Evolutionary conservation across 2,329 filamentous ascomycete genomes (phyloP).

Genomic region (Mycosphaerella sp.): DNA sequence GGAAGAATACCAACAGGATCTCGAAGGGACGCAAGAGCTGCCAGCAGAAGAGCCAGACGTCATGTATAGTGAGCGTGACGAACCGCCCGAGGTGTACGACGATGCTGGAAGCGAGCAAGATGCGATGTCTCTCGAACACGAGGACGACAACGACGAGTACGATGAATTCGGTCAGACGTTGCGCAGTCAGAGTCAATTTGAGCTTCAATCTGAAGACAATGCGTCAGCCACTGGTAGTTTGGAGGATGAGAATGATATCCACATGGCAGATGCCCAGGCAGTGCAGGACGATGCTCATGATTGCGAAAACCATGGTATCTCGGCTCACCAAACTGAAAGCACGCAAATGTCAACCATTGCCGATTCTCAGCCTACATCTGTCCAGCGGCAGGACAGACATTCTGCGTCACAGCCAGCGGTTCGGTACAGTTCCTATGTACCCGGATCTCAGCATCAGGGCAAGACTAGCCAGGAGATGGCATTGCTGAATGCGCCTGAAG

Average conservation of each 20-base stretch:
- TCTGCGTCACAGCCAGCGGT: slow-evolving; percentile 24
- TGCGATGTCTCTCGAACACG: slow-evolving; percentile 7
- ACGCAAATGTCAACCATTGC: slow-evolving; percentile 39
- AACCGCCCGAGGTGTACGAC: slow-evolving; percentile 6
- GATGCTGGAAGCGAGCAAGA: slow-evolving; percentile 12
- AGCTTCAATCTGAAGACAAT: slow-evolving; percentile 19
- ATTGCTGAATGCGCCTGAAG: slow-evolving; percentile 21
- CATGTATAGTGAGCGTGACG: slow-evolving; percentile 13
- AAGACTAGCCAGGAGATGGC: slow-evolving; percentile 29
- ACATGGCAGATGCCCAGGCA: slow-evolving; percentile 1
- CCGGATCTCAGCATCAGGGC: slow-evolving; percentile 33
- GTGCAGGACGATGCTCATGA: neutral
- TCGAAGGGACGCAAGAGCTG: slow-evolving; percentile 14
- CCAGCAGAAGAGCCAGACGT: slow-evolving; percentile 8
- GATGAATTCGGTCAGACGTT: slow-evolving; percentile 33
- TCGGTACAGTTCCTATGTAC: slow-evolving; percentile 31
- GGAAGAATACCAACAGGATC: slow-evolving; percentile 12
- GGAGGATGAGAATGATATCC: slow-evolving; percentile 6
- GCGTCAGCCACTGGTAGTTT: slow-evolving; percentile 5
- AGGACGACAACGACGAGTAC: slow-evolving; percentile 33
- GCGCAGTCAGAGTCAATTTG: slow-evolving; percentile 27
- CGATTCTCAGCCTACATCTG: slow-evolving; percentile 38
- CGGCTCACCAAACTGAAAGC: neutral
- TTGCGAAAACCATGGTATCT: neutral
- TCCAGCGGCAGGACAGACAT: neutral